Evolutionary conservation across 208 protist species (phyloP), one percentile per base, ranked within the genome.

Genomic region (Wallacemonas rigidus): DNA sequence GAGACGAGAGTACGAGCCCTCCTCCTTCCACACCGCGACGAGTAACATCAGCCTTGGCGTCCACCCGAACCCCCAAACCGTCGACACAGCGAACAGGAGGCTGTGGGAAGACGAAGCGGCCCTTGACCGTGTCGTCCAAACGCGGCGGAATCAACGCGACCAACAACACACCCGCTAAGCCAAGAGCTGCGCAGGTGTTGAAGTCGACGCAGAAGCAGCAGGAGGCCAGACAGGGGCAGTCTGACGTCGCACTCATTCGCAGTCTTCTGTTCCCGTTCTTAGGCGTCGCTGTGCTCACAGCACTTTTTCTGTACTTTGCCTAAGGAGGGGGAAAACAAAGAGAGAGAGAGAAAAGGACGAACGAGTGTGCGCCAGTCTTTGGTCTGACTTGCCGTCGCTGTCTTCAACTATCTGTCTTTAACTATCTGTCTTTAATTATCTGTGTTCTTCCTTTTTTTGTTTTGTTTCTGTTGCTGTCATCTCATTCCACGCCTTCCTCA

Each of bases 281-380:
- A 3, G 41, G 38, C 40, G 60, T 65, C 15, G 60, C 60, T 6
- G 11, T 65, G 60, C 41, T 65, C 14, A 65, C 60, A 48, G 26
- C 15, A 5, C 36, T 65, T 14, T 65, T 65, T 35, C 43, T 65
- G 12, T 65, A 65, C 60, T 65, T 65, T 65, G 60, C 60, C 41
- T 65, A 65, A n/a, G 36, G 12, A 38, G 35, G 56, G 26, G 26
- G 26, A 26, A 26, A 26, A 26, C 26, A 26, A 26, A 26, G n/a
- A 51, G 47, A 51, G 47, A 51, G 47, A 51, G 47, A 51, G 47
- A 51, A 14, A 51, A 14, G 11, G 47, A 26, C 26, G 26, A 26
- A 26, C 26, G 26, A 26, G 26, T 26, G 26, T 26, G 26, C 26
- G 26, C 26, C 26, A 26, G 26, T 26, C 26, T 26, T 26, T 26